A percentile compares a stretch with the other conserved stretches of the same genome.
Conservation (phyloP, 2,329 filamentous ascomycete genomes). For the Juglanconis oblonga region DNA sequence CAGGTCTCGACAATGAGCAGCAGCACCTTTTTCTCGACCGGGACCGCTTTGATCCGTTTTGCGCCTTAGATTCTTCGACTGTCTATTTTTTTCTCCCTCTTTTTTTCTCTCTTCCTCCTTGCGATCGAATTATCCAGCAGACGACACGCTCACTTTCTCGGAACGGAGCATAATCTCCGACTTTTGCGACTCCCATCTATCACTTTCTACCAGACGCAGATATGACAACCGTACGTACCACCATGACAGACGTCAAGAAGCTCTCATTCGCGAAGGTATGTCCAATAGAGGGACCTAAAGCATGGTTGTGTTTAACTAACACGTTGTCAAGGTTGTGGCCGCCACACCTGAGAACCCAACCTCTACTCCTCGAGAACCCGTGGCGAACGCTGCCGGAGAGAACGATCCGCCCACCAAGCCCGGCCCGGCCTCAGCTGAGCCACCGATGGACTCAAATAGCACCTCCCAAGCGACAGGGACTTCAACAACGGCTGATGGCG, state of each 20-base stretch:
- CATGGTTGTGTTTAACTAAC: not conserved
- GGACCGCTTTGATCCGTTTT: conserved; percentile 53
- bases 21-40: conserved; percentile 46
- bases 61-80: conserved; percentile 45
- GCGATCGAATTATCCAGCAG: conserved; percentile 14
- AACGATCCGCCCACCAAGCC: not conserved
- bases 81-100: conserved; percentile 19
- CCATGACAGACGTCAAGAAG: conserved; percentile 48
- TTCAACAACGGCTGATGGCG: conserved; percentile 3
- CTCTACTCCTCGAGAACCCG: conserved; percentile 23
- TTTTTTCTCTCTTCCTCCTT: conserved; percentile 18
- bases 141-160: conserved; percentile 22
- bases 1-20: conserved; percentile 53
- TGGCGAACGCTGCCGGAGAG: not conserved
- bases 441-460: not conserved
- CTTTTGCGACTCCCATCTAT: conserved; percentile 23
- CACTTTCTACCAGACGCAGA: conserved; percentile 22
- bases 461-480: not conserved
- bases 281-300: conserved; percentile 6
- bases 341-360: conserved; percentile 34
- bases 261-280: conserved; percentile 76
- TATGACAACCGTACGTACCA: conserved; percentile 47
- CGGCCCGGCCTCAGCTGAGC: not conserved
- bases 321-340: conserved; percentile 19
- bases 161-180: conserved; percentile 26